Evolutionary conservation across 2,329 filamentous ascomycete genomes (phyloP).

Genomic region (Dactylellina leptospora): DNA sequence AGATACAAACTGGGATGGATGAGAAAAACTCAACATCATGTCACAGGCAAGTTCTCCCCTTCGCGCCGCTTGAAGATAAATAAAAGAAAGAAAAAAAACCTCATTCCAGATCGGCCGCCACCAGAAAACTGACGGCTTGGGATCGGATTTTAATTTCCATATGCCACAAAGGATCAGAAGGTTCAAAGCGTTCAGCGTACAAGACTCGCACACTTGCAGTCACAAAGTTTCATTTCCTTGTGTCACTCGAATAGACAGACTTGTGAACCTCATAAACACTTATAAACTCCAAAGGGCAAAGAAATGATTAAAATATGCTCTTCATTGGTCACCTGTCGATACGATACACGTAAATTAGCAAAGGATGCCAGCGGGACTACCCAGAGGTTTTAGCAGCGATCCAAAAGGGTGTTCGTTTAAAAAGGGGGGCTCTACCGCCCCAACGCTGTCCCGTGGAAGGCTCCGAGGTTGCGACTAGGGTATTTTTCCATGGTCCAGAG

Average conservation of each 20-base stretch:
- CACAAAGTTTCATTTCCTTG: constrained; percentile 37
- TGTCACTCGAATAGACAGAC: constrained; percentile 4
- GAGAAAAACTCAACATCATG: background rate
- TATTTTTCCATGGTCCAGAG: background rate
- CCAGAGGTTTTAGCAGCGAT: constrained; percentile 15
- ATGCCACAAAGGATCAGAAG: constrained; percentile 7
- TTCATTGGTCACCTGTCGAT: too few species aligned
- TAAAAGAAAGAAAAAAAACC: background rate
- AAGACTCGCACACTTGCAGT: constrained; percentile 25
- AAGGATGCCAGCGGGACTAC: constrained; percentile 10
- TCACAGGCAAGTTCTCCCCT: constrained; percentile 11
- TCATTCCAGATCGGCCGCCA: background rate
- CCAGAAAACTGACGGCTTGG: background rate
- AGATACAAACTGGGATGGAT: background rate
- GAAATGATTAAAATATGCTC: too few species aligned
- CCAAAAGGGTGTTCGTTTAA: constrained; percentile 43
- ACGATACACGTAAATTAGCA: constrained; percentile 35
- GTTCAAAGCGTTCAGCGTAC: constrained; percentile 1
- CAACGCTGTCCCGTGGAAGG: constrained; percentile 18
- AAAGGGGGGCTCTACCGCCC: constrained; percentile 40
- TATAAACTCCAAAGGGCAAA: too few species aligned
- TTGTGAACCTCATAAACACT: too few species aligned
- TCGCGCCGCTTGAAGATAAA: background rate
- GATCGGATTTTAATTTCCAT: constrained; percentile 14
- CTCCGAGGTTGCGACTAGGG: constrained; percentile 32